phyloP scores from a whole-genome alignment of 148 eudicot species.

The Vaccinium myrtillus region DNA sequence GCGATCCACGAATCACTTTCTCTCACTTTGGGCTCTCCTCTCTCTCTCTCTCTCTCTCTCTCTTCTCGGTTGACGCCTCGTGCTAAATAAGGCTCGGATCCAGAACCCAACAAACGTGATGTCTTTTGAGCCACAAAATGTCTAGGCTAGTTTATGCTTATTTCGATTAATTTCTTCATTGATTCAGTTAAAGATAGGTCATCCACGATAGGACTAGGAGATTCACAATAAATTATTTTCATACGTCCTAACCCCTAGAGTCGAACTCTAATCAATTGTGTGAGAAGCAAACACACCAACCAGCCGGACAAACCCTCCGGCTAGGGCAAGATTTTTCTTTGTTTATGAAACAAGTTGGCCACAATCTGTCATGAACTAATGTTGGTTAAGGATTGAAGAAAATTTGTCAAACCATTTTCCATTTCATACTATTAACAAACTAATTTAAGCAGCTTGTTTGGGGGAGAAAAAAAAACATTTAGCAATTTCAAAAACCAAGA shows the following conservation, averaged over 20 bases:
- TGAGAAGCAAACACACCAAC: too few species aligned
- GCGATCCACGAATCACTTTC: conserved; percentile 8
- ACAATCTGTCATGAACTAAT: neutral
- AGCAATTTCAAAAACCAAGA: neutral
- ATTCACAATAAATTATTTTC: too few species aligned
- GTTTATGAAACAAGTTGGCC: neutral
- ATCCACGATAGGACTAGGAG: too few species aligned
- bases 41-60: neutral
- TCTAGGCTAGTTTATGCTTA: too few species aligned
- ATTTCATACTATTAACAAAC: neutral
- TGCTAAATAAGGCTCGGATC: neutral
- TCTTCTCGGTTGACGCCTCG: conserved; percentile 5
- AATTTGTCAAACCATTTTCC: neutral
- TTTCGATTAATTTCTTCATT: too few species aligned
- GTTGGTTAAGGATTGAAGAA: neutral
- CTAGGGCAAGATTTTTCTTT: neutral
- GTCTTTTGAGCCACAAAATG: neutral
- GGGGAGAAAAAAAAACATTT: too few species aligned
- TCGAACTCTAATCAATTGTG: too few species aligned
- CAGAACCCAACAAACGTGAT: neutral
- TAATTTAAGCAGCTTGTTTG: neutral
- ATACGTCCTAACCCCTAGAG: too few species aligned
- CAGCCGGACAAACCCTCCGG: too few species aligned
- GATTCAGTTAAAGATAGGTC: too few species aligned
- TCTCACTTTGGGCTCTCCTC: neutral